phyloP scores from a whole-genome alignment of 495 filamentous ascomycete species.

The Podospora pseudocomata region DNA sequence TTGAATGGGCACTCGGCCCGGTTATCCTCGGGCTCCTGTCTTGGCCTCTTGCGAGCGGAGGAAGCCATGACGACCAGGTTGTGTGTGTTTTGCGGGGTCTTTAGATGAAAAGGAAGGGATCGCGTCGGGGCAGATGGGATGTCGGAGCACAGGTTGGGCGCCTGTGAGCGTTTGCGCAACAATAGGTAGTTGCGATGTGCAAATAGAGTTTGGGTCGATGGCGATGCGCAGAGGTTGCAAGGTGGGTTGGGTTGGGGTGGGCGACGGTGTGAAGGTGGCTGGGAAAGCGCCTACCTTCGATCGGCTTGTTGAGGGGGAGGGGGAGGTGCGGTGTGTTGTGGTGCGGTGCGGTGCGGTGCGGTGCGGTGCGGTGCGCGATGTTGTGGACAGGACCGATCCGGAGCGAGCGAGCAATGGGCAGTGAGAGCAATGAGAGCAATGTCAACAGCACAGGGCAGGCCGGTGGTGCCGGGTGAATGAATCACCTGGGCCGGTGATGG shows the following conservation, averaged over 20 bases:
- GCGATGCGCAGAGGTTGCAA: not conserved
- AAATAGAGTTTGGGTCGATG: not conserved
- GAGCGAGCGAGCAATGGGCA: too few species aligned
- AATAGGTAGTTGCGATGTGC: not conserved
- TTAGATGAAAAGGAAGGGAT: not conserved
- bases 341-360: not conserved
- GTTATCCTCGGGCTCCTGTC: slow-evolving; percentile 38
- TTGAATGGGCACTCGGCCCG: slow-evolving; percentile 36
- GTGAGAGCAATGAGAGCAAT: not conserved
- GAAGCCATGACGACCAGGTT: slow-evolving; percentile 32
- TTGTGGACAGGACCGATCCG: not conserved
- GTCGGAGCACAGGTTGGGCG: not conserved
- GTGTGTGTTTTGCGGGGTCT: not conserved
- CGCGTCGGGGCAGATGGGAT: not conserved
- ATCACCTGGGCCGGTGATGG: not conserved
- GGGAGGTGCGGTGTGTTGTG: too few species aligned
- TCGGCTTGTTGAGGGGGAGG: not conserved
- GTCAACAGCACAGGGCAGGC: not conserved
- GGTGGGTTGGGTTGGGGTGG: not conserved
- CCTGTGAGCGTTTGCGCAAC: not conserved
- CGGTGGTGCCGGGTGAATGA: not conserved
- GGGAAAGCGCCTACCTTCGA: not conserved
- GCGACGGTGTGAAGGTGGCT: not conserved
- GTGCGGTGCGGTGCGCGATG: not conserved
- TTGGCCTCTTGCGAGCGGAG: slow-evolving; percentile 44